Evolutionary conservation across 768 basidiomycete genomes (phyloP), one percentile per base, ranked within the genome.

Genomic region (Hypsizygus marmoreus): DNA sequence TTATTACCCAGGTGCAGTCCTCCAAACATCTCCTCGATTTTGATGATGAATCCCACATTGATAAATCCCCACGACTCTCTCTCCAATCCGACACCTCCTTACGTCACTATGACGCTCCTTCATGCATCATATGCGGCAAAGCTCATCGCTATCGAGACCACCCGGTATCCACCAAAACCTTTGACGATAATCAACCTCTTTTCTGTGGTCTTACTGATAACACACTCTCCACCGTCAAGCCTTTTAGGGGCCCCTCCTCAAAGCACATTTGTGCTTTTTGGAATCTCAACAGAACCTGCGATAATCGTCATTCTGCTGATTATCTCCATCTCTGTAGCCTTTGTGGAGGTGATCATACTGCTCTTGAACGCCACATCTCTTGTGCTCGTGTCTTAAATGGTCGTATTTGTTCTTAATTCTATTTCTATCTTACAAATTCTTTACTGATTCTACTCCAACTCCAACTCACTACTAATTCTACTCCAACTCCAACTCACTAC

Each of bases 281-380:
- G 28, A 60, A 57, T 32, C n/a, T 57, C 49, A 24, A 16, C 4
- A 12, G 19, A 1, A 1, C 12, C 12, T 50, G 53, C 31, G 19
- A 26, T 13, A 8, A 10, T 1, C 5, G 12, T 0, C 53, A 53
- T 36, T 20, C 22, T 1, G 11, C 16, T 4, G 46, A 49, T 4
- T 38, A 41, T 10, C 17, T 53, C 37, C 59, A 56, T 25, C 26
- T 43, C 35, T 61, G 59, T 35, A 48, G 50, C 23, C 49, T 58
- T 17, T 58, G 57, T 34, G 51, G 59, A 5, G 51, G 50, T 3
- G 12, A 45, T 8, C 57, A 61, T 33, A 0, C 45, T 24, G 57
- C 57, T 1, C 51, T 58, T 32, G 25, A 50, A 6, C 32, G 36
- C 2, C 25, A 50, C 32, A 0, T 26, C 26, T 1, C 33, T n/a